These are phyloP conservation scores for Elaeagnus macrophylla DNA, from an alignment of 306 rosid genomes.

Conservation along the genomic window DNA sequence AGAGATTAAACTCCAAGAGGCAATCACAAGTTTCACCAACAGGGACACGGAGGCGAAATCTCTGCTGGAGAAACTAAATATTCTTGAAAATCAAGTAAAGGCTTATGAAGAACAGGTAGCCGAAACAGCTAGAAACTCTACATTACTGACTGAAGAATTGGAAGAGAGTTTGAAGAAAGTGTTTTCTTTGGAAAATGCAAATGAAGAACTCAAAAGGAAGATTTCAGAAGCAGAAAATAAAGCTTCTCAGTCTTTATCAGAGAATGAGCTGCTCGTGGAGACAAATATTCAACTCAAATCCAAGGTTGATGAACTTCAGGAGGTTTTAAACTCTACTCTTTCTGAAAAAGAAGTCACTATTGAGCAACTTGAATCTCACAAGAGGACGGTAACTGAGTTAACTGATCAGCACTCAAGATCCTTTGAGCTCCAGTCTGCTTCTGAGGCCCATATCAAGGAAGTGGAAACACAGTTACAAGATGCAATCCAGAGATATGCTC, in stretches of 20 bases:
- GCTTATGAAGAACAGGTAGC: constrained; percentile 37
- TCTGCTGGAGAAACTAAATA: constrained; percentile 50
- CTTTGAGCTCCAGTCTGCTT: constrained; percentile 42
- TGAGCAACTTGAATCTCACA: constrained; percentile 55
- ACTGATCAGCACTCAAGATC: constrained; percentile 59
- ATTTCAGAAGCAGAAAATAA: constrained; percentile 49
- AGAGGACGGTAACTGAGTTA: constrained; percentile 52
- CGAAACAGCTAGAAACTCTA: constrained; percentile 34
- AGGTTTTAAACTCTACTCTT: constrained; percentile 39
- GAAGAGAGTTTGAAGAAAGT: constrained; percentile 46
- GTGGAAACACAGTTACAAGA: constrained; percentile 53
- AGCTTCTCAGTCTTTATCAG: constrained; percentile 53
- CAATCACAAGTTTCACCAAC: constrained; percentile 33
- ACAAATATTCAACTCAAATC: constrained; percentile 66
- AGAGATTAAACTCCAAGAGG: constrained; percentile 62
- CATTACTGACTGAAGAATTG: constrained; percentile 42
- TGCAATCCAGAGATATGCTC: constrained; percentile 38
- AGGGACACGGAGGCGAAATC: constrained; percentile 72
- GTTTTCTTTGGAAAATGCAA: constrained; percentile 42
- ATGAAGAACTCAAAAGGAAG: constrained; percentile 54
- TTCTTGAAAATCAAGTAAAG: constrained; percentile 47
- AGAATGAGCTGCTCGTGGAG: constrained; percentile 64
- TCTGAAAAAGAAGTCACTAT: constrained; percentile 55
- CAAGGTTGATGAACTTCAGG: constrained; percentile 77
- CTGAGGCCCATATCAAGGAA: constrained; percentile 41